Evolutionary conservation across 1,284 basidiomycete genomes (phyloP), one percentile per base, ranked within the genome.

Genomic region (Fomitopsis schrenkii): DNA sequence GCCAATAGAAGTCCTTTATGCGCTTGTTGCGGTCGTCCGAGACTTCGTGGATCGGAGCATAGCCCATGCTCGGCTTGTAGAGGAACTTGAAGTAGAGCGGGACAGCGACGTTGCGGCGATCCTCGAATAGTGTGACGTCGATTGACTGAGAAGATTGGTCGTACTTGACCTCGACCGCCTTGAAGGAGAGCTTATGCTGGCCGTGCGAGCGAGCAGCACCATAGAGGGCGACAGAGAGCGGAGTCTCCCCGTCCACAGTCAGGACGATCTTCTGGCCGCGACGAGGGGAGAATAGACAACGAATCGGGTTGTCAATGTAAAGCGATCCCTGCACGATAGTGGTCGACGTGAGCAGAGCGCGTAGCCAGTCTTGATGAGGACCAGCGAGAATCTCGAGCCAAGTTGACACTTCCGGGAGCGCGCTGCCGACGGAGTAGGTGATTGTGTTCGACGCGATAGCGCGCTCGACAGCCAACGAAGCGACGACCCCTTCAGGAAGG

Each of bases 1-100:
- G 89, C 96, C 96, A 98, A 81, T 98, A 97, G 74, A 96, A 96
- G 68, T 90, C 85, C 80, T 98, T 98, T 82, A 99, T 97, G 65
- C 93, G 87, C 66, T 82, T 83, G 80, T 97, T 98, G 70, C 97
- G 91, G 65, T 86, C 93, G 15, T 86, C 82, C 30, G 88, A 84
- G 66, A 96, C 79, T 75, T 99, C 97, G 73, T 98, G 96, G 69
- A 99, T 95, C 36, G 97, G 95, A 5, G 94, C 93, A 68, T 84
- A 97, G 45, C 94, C 94, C 78, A 90, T 88, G 22, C 91, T 88
- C 15, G 96, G 95, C 70, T 90, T 87, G 80, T 98, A 98, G 64
- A 81, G 75, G 83, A 95, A 98, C 67, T 87, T 81, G 69, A 99
- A 86, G 57, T 79, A 73, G 41, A 99, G 87, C 14, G 96, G 94